phyloP scores from a whole-genome alignment of 495 filamentous ascomycete genomes.

The Cudoniella acicularis region DNA sequence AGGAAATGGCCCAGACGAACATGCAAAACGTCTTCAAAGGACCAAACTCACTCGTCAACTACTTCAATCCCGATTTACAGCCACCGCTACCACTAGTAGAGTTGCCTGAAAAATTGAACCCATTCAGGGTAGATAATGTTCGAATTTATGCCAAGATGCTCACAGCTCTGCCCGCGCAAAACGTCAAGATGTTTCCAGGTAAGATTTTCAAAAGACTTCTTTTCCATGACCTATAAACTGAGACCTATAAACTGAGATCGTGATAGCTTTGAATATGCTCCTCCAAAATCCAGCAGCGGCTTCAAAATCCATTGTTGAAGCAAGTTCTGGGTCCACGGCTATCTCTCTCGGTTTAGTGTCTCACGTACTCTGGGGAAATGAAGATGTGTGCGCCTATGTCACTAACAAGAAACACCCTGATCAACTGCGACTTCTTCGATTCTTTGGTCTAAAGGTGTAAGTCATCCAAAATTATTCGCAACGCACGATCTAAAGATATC shows the following conservation, averaged over 20 bases:
- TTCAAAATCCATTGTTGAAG: slow-evolving; percentile 42
- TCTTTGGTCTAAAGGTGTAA: slow-evolving; percentile 45
- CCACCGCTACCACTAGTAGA: slow-evolving; percentile 48
- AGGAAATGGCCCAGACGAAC: slow-evolving; percentile 15
- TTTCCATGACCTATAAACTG: neutral
- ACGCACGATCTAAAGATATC: neutral
- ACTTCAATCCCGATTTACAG: slow-evolving; percentile 45
- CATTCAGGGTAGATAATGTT: slow-evolving; percentile 42
- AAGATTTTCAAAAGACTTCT: too few species aligned
- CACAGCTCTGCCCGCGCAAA: slow-evolving; percentile 49
- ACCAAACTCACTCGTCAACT: slow-evolving; percentile 41
- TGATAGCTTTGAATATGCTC: slow-evolving; percentile 46
- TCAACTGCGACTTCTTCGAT: slow-evolving; percentile 42
- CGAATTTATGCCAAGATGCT: slow-evolving; percentile 54
- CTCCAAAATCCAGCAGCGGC: slow-evolving; percentile 33
- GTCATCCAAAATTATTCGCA: neutral
- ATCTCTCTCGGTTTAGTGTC: slow-evolving; percentile 47
- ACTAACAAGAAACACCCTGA: slow-evolving; percentile 48
- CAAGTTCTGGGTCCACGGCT: slow-evolving; percentile 49
- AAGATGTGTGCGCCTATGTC: slow-evolving; percentile 43
- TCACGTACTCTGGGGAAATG: slow-evolving; percentile 40
- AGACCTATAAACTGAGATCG: neutral
- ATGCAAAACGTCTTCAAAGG: slow-evolving; percentile 44
- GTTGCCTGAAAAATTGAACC: slow-evolving; percentile 44
- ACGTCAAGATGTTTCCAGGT: slow-evolving; percentile 52